A percentile compares a stretch with the other conserved stretches of the same genome.
Conservation (phyloP, 495 filamentous ascomycete genomes). For the Corynascus novoguineensis region DNA sequence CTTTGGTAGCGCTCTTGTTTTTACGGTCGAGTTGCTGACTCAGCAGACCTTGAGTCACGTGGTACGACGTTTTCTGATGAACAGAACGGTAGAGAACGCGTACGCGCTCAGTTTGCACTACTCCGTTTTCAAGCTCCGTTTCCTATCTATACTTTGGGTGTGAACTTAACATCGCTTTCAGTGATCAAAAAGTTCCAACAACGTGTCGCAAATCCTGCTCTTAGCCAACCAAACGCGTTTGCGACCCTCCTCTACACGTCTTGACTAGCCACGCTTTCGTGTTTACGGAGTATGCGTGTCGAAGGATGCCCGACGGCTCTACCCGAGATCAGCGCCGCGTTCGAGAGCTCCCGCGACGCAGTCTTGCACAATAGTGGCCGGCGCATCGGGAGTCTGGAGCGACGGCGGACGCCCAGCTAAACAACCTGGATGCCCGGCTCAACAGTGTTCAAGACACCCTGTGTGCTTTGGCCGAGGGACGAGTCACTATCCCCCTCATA, state of each 20-base stretch:
- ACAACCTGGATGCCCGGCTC: too few relatives aligned
- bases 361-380: too few relatives aligned
- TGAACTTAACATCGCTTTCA: neutral
- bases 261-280: neutral
- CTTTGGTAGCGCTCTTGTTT: neutral
- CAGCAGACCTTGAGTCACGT: too few relatives aligned
- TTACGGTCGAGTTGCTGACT: neutral
- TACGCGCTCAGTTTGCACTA: conserved; percentile 2
- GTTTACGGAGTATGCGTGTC: neutral
- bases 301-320: too few relatives aligned
- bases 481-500: too few relatives aligned
- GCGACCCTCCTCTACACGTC: neutral
- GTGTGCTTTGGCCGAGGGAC: too few relatives aligned
- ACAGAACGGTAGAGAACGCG: neutral
- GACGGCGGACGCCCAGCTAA: too few relatives aligned
- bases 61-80: neutral
- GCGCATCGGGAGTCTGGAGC: too few relatives aligned
- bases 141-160: neutral
- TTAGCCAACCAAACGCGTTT: too few relatives aligned
- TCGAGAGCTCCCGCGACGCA: too few relatives aligned
- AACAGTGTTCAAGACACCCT: too few relatives aligned
- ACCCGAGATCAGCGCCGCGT: too few relatives aligned
- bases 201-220: neutral
- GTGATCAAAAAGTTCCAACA: neutral
- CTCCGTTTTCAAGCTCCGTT: conserved; percentile 1